Evolutionary conservation across 1,284 basidiomycete genomes (phyloP).

Genomic region (Leucoagaricus sp.): DNA sequence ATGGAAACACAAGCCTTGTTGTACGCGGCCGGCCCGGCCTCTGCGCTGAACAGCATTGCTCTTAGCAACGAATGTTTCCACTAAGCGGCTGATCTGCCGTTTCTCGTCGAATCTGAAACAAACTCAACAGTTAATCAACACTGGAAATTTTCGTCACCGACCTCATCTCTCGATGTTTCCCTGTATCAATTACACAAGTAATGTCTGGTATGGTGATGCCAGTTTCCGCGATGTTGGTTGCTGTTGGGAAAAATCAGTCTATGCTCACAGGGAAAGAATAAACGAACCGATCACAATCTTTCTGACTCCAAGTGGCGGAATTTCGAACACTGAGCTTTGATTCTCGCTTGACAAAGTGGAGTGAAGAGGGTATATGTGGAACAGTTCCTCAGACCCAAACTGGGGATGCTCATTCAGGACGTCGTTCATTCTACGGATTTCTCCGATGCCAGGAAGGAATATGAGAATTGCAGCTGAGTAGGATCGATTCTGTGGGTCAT

Average conservation of each 20-base stretch:
- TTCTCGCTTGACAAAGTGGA: slow-evolving; percentile 91
- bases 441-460: slow-evolving; percentile 93
- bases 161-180: slow-evolving; percentile 94
- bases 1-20: slow-evolving; percentile 91
- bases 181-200: slow-evolving; percentile 96
- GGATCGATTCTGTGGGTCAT: slow-evolving; percentile 48
- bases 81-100: slow-evolving; percentile 89
- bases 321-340: slow-evolving; percentile 89
- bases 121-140: slow-evolving; percentile 10
- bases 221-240: slow-evolving; percentile 86
- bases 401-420: slow-evolving; percentile 73
- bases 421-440: slow-evolving; percentile 91
- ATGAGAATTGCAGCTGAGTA: slow-evolving; percentile 88
- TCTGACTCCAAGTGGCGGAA: slow-evolving; percentile 76
- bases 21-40: slow-evolving; percentile 92
- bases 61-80: slow-evolving; percentile 91
- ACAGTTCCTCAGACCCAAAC: slow-evolving; percentile 69
- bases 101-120: slow-evolving; percentile 89
- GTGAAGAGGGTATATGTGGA: slow-evolving; percentile 90
- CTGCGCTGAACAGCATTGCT: slow-evolving; percentile 94
- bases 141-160: slow-evolving; percentile 29
- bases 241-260: slow-evolving; percentile 32
- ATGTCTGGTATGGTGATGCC: slow-evolving; percentile 99
- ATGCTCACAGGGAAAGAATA: not conserved
- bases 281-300: slow-evolving; percentile 89